These are phyloP conservation scores for Sugiyamaella lignohabitans DNA, from an alignment of 805 yeast genomes.

Conservation along the genomic window DNA sequence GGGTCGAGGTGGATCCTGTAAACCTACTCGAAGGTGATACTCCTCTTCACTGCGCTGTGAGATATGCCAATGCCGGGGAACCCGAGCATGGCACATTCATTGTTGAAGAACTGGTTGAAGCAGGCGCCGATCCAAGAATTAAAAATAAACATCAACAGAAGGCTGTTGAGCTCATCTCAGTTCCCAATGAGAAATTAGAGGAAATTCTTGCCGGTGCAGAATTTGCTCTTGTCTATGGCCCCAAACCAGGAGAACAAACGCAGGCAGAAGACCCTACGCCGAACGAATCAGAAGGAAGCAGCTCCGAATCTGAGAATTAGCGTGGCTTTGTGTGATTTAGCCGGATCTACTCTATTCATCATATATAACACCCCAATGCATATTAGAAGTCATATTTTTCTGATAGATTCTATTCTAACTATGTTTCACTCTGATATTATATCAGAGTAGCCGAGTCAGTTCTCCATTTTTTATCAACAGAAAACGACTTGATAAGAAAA, in stretches of 20 bases:
- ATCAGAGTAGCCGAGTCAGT: too few relatives aligned
- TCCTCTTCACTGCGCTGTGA: slow-evolving; percentile 82
- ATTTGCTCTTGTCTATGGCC: slow-evolving; percentile 43
- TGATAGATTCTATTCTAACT: too few relatives aligned
- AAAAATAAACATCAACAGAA: slow-evolving; percentile 56
- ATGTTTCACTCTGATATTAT: too few relatives aligned
- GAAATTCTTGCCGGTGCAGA: slow-evolving; percentile 77
- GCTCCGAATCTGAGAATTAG: slow-evolving; percentile 6
- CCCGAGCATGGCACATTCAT: slow-evolving; percentile 79
- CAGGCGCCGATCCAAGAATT: slow-evolving; percentile 75
- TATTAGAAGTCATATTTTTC: too few relatives aligned
- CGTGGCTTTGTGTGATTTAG: too few relatives aligned
- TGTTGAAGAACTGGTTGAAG: slow-evolving; percentile 76
- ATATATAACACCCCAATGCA: too few relatives aligned
- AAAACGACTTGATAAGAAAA: too few relatives aligned
- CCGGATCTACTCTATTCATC: too few relatives aligned
- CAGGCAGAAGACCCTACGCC: slow-evolving; percentile 20
- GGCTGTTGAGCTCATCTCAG: slow-evolving; percentile 64
- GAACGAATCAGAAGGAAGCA: slow-evolving; percentile 18
- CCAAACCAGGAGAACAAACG: slow-evolving; percentile 15
- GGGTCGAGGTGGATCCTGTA: slow-evolving; percentile 80
- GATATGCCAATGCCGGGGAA: slow-evolving; percentile 59
- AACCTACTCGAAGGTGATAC: slow-evolving; percentile 73
- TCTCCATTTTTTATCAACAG: too few relatives aligned
- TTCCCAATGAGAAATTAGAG: slow-evolving; percentile 49